Conservation (phyloP, 1,284 basidiomycete genomes). For the Coniferiporia weirii region DNA sequence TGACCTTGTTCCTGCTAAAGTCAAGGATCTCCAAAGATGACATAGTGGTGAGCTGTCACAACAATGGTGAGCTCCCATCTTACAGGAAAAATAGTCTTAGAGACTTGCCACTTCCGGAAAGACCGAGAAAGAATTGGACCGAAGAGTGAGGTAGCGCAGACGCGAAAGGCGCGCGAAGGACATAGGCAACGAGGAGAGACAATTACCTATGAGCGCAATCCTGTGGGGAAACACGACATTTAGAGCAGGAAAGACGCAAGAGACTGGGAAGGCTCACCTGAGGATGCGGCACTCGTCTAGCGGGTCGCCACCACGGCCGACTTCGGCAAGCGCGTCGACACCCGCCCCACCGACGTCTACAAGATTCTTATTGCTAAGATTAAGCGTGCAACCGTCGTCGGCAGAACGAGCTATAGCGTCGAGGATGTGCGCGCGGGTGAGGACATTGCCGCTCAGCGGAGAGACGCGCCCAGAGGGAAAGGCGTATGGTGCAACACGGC, state of each 20-base stretch:
- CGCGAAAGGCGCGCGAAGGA: constrained; percentile 74
- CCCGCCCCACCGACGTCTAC: constrained; percentile 71
- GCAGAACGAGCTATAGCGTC: constrained; percentile 64
- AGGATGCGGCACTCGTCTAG: constrained; percentile 57
- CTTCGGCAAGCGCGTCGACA: constrained; percentile 65
- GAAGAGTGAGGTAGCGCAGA: constrained; percentile 90
- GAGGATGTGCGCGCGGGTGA: constrained; percentile 52
- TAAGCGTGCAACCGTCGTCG: constrained; percentile 77
- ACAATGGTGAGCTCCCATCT: constrained; percentile 11
- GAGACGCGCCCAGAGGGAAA: constrained; percentile 21
- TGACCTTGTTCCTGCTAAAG: constrained; percentile 90
- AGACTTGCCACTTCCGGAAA: constrained; percentile 86
- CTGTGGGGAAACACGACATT: constrained; percentile 34
- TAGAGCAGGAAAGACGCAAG: constrained; percentile 4
- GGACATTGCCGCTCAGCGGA: constrained; percentile 41
- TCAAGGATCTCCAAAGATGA: constrained; percentile 91
- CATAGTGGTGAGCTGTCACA: constrained; percentile 71
- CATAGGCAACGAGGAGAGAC: constrained; percentile 73
- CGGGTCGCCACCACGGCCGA: constrained; percentile 46
- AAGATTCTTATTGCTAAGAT: constrained; percentile 73
- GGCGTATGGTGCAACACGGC: constrained; percentile 26
- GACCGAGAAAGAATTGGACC: constrained; percentile 78
- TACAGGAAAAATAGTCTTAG: not conserved
- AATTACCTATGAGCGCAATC: constrained; percentile 85
- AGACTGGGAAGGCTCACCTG: constrained; percentile 45